Conservation (phyloP, 495 filamentous ascomycete species). For the Podospora conica region DNA sequence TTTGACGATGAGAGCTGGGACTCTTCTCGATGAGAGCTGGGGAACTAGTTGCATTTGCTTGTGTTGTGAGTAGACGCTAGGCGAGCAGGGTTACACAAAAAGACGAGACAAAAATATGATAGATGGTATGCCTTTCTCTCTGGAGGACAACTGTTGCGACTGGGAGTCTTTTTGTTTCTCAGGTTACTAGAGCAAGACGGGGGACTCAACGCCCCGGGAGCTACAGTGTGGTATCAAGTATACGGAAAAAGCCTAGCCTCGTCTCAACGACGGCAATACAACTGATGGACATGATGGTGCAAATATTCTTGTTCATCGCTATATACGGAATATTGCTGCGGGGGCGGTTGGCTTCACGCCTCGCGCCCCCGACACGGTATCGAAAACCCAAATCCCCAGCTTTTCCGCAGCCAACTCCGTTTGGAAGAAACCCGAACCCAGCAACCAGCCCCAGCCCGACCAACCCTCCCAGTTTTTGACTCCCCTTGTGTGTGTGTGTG, state of each 20-base stretch:
- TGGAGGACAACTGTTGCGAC: neutral
- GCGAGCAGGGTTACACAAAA: neutral
- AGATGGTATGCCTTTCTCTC: neutral
- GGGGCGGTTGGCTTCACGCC: neutral
- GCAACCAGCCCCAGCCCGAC: neutral
- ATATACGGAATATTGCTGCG: neutral
- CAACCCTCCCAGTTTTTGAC: neutral
- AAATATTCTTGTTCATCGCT: neutral
- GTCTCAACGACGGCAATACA: neutral
- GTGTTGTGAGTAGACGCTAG: neutral
- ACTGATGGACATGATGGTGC: neutral
- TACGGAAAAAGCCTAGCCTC: neutral
- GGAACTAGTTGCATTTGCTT: too few relatives aligned
- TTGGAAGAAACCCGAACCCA: neutral
- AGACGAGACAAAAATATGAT: neutral
- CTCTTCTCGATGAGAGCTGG: too few relatives aligned
- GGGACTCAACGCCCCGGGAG: neutral
- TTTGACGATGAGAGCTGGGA: neutral
- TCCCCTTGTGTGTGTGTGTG: neutral
- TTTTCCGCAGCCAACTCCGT: conserved; percentile 12
- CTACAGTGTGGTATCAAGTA: neutral
- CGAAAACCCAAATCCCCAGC: neutral
- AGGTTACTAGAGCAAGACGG: neutral
- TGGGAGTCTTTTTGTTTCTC: too few relatives aligned
- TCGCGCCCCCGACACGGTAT: neutral